Percentiles rank a stretch among this genome's conserved stretches.
Conservation (phyloP, 78 protist species). For the Thecamonas trahens region DNA sequence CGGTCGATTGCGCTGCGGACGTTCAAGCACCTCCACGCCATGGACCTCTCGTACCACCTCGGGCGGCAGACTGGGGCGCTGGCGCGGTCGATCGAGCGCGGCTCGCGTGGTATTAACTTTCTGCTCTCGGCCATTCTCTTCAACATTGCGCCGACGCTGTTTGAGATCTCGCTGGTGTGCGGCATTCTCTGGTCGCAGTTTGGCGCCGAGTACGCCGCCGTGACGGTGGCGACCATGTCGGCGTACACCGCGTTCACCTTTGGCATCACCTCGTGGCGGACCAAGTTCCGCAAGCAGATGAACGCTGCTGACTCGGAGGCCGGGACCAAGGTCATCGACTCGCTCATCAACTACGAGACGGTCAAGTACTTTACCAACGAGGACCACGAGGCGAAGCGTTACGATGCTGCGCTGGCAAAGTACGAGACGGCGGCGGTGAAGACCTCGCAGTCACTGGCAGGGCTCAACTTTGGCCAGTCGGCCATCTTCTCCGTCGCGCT, state of each 20-base stretch:
- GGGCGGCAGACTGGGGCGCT: slow-evolving; percentile 79
- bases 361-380: slow-evolving; percentile 76
- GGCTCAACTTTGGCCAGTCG: slow-evolving; percentile 79
- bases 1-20: slow-evolving; percentile 38
- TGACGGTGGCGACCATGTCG: slow-evolving; percentile 38
- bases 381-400: slow-evolving; percentile 40
- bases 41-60: slow-evolving; percentile 78
- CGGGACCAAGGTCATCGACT: slow-evolving; percentile 30
- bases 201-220: slow-evolving; percentile 45
- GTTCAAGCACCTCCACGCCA: slow-evolving; percentile 60
- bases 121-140: slow-evolving; percentile 58
- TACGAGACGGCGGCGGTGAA: slow-evolving; percentile 54
- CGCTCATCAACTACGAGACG: slow-evolving; percentile 69
- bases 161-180: slow-evolving; percentile 77
- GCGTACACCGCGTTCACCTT: slow-evolving; percentile 75
- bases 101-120: slow-evolving; percentile 56
- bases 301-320: slow-evolving; percentile 46
- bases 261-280: slow-evolving; percentile 70
- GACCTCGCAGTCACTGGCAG: slow-evolving; percentile 39
- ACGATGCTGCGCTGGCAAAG: slow-evolving; percentile 30
- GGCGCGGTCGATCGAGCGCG: slow-evolving; percentile 73
- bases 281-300: slow-evolving; percentile 38
- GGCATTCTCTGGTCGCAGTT: slow-evolving; percentile 39
- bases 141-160: slow-evolving; percentile 74
- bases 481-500: slow-evolving; percentile 64